phyloP scores from a whole-genome alignment of 495 filamentous ascomycete genomes.

The Aspergillus asperescens region DNA sequence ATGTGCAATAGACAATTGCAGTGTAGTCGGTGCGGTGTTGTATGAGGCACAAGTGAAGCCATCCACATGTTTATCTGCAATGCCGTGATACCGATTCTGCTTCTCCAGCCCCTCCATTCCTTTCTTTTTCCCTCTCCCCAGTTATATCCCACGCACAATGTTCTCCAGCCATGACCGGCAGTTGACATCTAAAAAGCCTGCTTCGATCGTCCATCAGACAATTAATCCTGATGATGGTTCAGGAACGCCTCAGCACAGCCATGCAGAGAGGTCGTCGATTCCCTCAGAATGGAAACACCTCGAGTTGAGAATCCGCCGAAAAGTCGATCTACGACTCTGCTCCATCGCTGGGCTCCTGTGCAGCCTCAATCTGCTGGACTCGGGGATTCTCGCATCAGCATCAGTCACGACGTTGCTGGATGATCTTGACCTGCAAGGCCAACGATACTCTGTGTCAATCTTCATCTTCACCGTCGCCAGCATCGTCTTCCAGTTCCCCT shows the following conservation, averaged over 20 bases:
- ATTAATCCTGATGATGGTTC: not conserved
- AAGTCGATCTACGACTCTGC: constrained; percentile 69
- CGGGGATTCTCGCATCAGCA: constrained; percentile 70
- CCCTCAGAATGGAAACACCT: constrained; percentile 18
- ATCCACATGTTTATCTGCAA: too few relatives aligned
- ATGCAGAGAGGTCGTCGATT: not conserved
- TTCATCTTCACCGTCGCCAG: constrained; percentile 75
- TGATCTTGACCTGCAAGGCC: constrained; percentile 61
- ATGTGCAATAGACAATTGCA: too few relatives aligned
- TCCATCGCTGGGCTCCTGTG: constrained; percentile 70
- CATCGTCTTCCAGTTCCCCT: constrained; percentile 70
- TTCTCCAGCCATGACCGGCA: not conserved
- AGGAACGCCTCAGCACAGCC: not conserved
- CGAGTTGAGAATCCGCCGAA: constrained; percentile 49
- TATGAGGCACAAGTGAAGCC: not conserved
- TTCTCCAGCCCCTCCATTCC: not conserved
- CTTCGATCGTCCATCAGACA: not conserved
- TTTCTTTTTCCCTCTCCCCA: not conserved
- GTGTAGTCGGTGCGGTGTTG: not conserved
- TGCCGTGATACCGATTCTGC: too few relatives aligned
- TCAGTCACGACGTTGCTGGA: constrained; percentile 68
- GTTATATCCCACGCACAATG: not conserved
- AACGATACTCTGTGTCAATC: constrained; percentile 65
- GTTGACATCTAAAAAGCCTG: not conserved
- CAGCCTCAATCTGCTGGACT: constrained; percentile 67